Conservation (phyloP, 2,329 filamentous ascomycete genomes). For the Cercospora sp. region DNA sequence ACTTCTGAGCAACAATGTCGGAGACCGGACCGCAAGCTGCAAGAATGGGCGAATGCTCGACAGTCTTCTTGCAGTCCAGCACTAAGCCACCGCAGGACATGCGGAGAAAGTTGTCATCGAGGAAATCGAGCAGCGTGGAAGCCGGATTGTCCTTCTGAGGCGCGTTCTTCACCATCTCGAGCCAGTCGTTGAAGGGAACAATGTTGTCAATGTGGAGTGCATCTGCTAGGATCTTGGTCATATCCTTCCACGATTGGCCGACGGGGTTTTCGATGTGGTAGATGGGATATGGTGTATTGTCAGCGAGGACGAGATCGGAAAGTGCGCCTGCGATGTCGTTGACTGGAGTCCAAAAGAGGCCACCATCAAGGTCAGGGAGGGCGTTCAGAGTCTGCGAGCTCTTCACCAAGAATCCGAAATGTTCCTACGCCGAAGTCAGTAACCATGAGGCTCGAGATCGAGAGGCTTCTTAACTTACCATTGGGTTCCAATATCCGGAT, state of each 20-base stretch:
- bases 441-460: background rate
- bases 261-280: constrained; percentile 52
- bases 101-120: constrained; percentile 40
- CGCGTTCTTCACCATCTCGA: constrained; percentile 39
- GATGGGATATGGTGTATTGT: constrained; percentile 34
- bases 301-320: constrained; percentile 38
- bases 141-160: constrained; percentile 37
- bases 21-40: constrained; percentile 39
- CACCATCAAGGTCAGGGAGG: constrained; percentile 46
- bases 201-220: constrained; percentile 39
- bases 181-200: constrained; percentile 46
- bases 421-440: constrained; percentile 34
- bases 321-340: constrained; percentile 43
- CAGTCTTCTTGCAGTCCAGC: constrained; percentile 40
- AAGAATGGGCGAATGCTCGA: constrained; percentile 39
- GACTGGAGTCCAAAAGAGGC: constrained; percentile 51
- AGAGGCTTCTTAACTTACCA: constrained; percentile 29
- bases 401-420: constrained; percentile 54
- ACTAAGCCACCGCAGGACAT: constrained; percentile 52
- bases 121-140: constrained; percentile 37
- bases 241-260: constrained; percentile 44
- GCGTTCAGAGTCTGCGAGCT: constrained; percentile 49
- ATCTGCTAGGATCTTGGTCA: constrained; percentile 40
- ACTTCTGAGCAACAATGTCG: constrained; percentile 37
- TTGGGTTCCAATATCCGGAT: constrained; percentile 57